Evolutionary conservation across 2,329 filamentous ascomycete genomes (phyloP).

Genomic region (Penicillium occitanis): DNA sequence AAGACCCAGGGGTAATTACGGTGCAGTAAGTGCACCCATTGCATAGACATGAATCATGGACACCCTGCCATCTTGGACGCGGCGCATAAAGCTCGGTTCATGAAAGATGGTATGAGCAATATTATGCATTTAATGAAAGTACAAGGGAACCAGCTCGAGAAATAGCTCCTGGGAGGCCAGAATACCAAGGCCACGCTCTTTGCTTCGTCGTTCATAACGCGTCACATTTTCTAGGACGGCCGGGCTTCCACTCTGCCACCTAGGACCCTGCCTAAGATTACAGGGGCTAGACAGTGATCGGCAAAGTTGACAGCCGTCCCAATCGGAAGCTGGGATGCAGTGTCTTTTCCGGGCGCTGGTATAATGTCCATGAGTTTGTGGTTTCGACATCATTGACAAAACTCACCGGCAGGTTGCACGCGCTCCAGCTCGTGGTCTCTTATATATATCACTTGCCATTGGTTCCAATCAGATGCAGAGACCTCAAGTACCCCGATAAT

Average conservation of each 20-base stretch:
- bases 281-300: neutral
- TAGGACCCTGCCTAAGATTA: neutral
- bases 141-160: neutral
- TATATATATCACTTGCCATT: neutral
- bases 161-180: neutral
- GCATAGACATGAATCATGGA: neutral
- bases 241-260: neutral
- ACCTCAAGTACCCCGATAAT: neutral
- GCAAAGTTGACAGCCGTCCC: neutral
- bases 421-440: neutral
- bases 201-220: neutral
- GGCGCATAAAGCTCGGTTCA: neutral
- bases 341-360: neutral
- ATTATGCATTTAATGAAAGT: neutral
- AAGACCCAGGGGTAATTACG: neutral
- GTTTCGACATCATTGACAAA: neutral
- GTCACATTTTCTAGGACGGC: neutral
- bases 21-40: neutral
- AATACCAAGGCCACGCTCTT: neutral
- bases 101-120: neutral
- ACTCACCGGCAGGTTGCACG: neutral
- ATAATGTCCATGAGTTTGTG: neutral
- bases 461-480: neutral
- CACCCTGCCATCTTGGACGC: neutral
- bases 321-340: neutral